These are phyloP conservation scores for Musa schizocarpa DNA, from an alignment of 176 grass and related monocot species.

Conservation along the genomic window DNA sequence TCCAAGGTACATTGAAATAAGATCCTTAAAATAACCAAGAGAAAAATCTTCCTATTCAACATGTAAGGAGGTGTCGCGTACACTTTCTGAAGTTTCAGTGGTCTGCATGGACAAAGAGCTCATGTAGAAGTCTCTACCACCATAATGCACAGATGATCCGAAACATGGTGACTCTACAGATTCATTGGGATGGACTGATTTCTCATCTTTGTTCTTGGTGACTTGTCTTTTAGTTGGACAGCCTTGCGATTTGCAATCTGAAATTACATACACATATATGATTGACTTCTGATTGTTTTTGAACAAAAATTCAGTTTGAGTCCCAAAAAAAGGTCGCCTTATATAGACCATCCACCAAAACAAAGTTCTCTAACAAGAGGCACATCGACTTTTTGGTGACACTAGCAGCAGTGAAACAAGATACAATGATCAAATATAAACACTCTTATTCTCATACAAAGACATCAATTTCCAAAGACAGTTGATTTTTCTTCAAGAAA, in stretches of 20 bases:
- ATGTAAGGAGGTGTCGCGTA: neutral
- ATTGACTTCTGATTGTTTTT: neutral
- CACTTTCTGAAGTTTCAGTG: slow-evolving; percentile 31
- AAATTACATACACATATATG: neutral
- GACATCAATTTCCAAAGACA: no score
- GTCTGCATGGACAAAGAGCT: slow-evolving; percentile 37
- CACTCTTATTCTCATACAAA: no score
- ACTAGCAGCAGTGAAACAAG: no score
- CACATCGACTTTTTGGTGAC: no score
- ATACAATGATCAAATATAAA: no score
- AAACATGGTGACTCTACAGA: slow-evolving; percentile 58
- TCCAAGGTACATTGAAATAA: no score
- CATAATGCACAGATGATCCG: slow-evolving; percentile 78
- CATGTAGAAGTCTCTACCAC: slow-evolving; percentile 80
- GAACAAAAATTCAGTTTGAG: neutral
- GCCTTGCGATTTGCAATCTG: slow-evolving; percentile 63
- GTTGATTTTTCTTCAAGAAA: no score
- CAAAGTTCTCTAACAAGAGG: no score
- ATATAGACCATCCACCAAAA: no score
- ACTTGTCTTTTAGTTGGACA: slow-evolving; percentile 35
- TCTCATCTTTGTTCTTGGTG: slow-evolving; percentile 45
- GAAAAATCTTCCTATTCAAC: no score
- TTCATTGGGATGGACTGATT: slow-evolving; percentile 32
- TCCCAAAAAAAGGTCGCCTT: no score
- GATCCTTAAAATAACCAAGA: no score